Conservation (phyloP, 2,329 filamentous ascomycete species). For the Herpotrichia juniperi region DNA sequence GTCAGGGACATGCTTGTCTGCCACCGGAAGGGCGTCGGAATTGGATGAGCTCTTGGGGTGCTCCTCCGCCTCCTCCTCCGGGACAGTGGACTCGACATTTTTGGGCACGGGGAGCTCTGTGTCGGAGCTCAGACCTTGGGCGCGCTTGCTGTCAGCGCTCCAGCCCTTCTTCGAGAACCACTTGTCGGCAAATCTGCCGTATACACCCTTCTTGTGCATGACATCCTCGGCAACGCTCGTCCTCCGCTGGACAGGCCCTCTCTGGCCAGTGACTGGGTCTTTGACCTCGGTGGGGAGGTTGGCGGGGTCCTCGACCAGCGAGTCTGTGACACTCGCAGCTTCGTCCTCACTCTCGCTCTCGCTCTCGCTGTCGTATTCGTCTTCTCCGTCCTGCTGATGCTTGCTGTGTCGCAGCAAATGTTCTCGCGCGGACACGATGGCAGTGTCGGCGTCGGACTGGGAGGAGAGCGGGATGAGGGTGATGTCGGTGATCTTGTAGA, state of each 20-base stretch:
- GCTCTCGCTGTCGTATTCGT: conserved; percentile 40
- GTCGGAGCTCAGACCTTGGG: conserved; percentile 69
- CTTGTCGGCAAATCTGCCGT: conserved; percentile 84
- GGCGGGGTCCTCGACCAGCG: conserved; percentile 41
- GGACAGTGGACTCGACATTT: conserved; percentile 37
- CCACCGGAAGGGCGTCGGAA: conserved; percentile 25
- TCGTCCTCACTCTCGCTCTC: conserved; percentile 44
- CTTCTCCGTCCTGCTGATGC: conserved; percentile 24
- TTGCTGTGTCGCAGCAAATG: conserved; percentile 47
- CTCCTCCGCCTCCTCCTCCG: conserved; percentile 33
- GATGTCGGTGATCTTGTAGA: conserved; percentile 89
- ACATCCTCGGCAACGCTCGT: conserved; percentile 84
- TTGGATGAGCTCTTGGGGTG: conserved; percentile 20
- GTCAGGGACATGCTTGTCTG: conserved; percentile 23
- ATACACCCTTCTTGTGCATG: conserved; percentile 79
- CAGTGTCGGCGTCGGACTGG: conserved; percentile 72
- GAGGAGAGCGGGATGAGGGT: conserved; percentile 87
- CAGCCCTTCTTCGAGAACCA: conserved; percentile 91
- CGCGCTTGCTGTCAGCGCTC: conserved; percentile 72
- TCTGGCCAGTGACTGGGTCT: conserved; percentile 35
- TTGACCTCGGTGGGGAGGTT: conserved; percentile 42
- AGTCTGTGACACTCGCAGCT: conserved; percentile 42
- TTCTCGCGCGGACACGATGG: conserved; percentile 68
- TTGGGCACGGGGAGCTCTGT: conserved; percentile 49
- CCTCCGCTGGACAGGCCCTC: conserved; percentile 23